Base-by-base conservation (phyloP, 352 stramenopile genomes). In the Phytopythium aichiense region DNA sequence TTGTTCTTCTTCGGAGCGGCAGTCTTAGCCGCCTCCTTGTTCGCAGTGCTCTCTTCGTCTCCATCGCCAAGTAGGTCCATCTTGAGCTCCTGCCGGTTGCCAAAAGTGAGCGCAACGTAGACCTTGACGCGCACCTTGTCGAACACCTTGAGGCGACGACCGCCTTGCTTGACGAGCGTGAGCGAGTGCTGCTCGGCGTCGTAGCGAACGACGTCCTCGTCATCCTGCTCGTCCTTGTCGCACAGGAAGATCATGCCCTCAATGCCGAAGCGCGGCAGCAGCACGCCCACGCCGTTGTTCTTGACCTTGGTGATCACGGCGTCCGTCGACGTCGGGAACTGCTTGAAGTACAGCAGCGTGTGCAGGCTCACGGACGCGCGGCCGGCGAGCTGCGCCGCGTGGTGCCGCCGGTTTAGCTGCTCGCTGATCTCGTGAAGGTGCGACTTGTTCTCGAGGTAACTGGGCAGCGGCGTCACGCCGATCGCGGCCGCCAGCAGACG, bases 211-310 rank as follows among this genome's bases (percentile, higher is more conserved):
- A 88, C 69, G 8, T 87, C 64, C 9, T 89, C 78, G 45, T 84
- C 69, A 6, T 82, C 72, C 40, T 81, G 65, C 56, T 91, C 81
- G 42, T 79, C 77, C 64, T 91, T 91, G 22, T 94, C 76, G 11
- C 84, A 83, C 22, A 99, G 50, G 50, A 93, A 89, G 30, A 99
- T 93, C 67, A 94, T 92, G 42, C 96, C 97, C 87, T 99, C 98
- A 60, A 99, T 99, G 25, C 98, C 98, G 73, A 98, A 99, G 43
- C 96, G 77, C n/a, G 97, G 97, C 56, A 99, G 81, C 63, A 99
- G 84, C 15, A 99, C 97, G 20, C 84, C 90, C 16, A 99, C 84
- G n/a, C 83, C 87, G 57, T 97, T 98, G 58, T 96, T 92, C 72
- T 94, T 91, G 20, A 99, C 91, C 77, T 96, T 96, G 35, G 98